Evolutionary conservation across 768 basidiomycete species (phyloP), one percentile per base, ranked within the genome.

Genomic region (Strobilomyces confusus): DNA sequence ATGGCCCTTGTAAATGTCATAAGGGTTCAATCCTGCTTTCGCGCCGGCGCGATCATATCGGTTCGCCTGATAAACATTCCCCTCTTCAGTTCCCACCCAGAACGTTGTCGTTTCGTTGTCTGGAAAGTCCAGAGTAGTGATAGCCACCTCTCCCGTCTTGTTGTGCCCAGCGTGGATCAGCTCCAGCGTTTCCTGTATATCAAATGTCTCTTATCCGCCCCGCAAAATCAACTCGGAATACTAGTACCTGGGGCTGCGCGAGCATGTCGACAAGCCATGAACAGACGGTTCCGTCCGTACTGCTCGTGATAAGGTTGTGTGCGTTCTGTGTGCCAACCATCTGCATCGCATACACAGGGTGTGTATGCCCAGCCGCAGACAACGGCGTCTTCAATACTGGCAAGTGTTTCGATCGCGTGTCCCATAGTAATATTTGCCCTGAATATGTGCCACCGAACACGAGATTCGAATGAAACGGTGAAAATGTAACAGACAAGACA

Each of bases 321-420:
- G 97, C 97, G 67, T 98, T 98, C 72, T 98, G 97, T 3, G 97
- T 97, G 9, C 97, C 97, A 17, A 98, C 91, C 86, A 98, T 93
- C 60, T 90, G 86, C 87, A 99, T 97, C 0, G 92, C 90, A 73
- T 99, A 99, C 36, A 99, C 92, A 1, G 97, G 97, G 71, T 99
- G 95, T 4, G 97, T 98, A 67, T 99, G 97, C 0, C 97, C 97
- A 26, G 92, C 86, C 2, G 95, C 92, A 15, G 95, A 97, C 37
- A 98, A 72, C 0, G 97, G 97, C 6, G 97, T 97, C 74, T 98
- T 99, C 45, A 98, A 76, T 3, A 98, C 93, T 0, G 97, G 97
- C 2, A 98, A 76, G 67, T 97, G 93, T 67, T 95, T 95, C 2
- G 95, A 92, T 44, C 97, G 86, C 9, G 95, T 98, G 65, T 99